Percentiles rank a stretch among this genome's conserved stretches.
phyloP scores from a whole-genome alignment of 139 green algal species.

The Closterium sp. region DNA sequence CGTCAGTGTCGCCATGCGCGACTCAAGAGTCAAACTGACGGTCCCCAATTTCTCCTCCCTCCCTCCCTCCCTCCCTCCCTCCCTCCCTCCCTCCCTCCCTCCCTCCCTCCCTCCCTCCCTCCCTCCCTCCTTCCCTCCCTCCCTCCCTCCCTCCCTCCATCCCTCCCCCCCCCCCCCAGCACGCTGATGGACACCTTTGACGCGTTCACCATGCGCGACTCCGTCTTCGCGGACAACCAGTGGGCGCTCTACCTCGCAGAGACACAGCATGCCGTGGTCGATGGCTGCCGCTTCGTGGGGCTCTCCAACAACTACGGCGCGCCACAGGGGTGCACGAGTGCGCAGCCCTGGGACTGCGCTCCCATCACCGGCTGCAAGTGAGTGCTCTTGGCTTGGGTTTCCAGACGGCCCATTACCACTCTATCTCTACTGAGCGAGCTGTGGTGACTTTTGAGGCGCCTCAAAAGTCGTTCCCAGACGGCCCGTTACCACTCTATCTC shows the following conservation, averaged over 20 bases:
- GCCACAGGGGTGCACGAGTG: neutral
- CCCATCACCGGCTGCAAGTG: slow-evolving; percentile 24
- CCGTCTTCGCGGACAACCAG: slow-evolving; percentile 14
- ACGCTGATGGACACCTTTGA: slow-evolving; percentile 35
- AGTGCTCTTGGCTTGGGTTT: too few relatives aligned
- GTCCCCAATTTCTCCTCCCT: neutral
- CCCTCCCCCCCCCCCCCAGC: slow-evolving; percentile 1
- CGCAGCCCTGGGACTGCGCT: neutral
- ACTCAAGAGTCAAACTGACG: neutral
- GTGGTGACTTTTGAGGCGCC: too few relatives aligned
- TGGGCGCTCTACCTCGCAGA: neutral
- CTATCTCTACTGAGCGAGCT: too few relatives aligned
- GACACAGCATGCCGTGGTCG: neutral
- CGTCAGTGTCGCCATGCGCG: neutral
- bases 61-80: neutral
- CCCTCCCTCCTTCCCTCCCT: neutral
- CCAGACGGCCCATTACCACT: too few relatives aligned
- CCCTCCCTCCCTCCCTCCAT: neutral
- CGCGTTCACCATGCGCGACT: neutral
- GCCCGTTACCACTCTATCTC: too few relatives aligned
- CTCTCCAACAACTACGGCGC: slow-evolving; percentile 33
- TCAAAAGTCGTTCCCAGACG: too few relatives aligned
- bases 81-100: neutral
- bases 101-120: neutral
- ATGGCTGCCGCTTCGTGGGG: slow-evolving; percentile 13